These are phyloP conservation scores for Naematelia encephala DNA, from an alignment of 768 basidiomycete species.

Conservation along the genomic window DNA sequence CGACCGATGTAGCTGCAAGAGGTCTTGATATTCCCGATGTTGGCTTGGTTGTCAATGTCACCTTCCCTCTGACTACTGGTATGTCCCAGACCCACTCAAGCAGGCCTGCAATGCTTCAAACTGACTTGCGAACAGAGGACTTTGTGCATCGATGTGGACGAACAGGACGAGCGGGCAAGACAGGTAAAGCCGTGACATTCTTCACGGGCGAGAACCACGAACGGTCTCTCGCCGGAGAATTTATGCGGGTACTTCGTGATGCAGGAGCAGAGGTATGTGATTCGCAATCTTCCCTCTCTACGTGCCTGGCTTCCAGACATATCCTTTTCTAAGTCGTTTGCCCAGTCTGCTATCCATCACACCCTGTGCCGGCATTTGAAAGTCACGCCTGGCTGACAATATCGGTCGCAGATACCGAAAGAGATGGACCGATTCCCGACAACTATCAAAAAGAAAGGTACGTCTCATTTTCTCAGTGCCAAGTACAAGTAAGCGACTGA, in stretches of 20 bases:
- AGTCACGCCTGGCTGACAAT: conserved; percentile 1
- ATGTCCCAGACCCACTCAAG: conserved; percentile 54
- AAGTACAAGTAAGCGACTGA: not conserved
- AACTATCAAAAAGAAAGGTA: conserved; percentile 88
- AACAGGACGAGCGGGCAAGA: conserved; percentile 80
- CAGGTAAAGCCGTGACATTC: conserved; percentile 89
- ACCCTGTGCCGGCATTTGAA: not conserved
- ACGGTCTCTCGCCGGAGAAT: conserved; percentile 80
- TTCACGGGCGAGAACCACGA: conserved; percentile 92
- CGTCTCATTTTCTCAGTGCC: conserved; percentile 11
- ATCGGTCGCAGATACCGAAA: conserved; percentile 58
- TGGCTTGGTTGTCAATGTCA: conserved; percentile 89
- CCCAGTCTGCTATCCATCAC: too few relatives aligned
- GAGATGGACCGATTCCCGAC: conserved; percentile 83
- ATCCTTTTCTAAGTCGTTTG: too few relatives aligned
- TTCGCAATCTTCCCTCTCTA: too few relatives aligned
- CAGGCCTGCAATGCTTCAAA: too few relatives aligned
- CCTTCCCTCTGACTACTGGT: conserved; percentile 91
- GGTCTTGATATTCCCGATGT: conserved; percentile 98
- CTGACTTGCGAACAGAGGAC: conserved; percentile 36
- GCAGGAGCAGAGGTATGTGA: conserved; percentile 61
- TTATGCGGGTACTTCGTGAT: conserved; percentile 84
- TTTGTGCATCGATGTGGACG: conserved; percentile 51
- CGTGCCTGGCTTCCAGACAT: not conserved
- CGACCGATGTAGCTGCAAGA: conserved; percentile 95